Percentiles rank a stretch among this genome's conserved stretches.
These are phyloP conservation scores for Tricholoma flavovirens DNA, from an alignment of 768 basidiomycete genomes.

Conservation along the genomic window DNA sequence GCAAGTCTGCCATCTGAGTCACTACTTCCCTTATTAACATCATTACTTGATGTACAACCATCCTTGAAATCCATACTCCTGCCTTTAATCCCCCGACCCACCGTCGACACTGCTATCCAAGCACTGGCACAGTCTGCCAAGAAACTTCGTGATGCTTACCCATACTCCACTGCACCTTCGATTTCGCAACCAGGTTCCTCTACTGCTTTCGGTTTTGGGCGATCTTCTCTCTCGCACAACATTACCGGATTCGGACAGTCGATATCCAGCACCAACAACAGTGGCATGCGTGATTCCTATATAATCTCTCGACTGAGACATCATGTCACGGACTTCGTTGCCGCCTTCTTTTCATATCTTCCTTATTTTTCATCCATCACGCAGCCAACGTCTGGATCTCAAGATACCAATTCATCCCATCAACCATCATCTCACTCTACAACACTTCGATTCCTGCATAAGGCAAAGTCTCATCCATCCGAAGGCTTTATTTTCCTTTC, in stretches of 20 bases:
- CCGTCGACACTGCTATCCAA: constrained; percentile 67
- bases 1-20: constrained; percentile 78
- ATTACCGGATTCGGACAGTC: constrained; percentile 19
- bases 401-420: constrained; percentile 23
- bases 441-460: constrained; percentile 45
- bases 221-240: constrained; percentile 9
- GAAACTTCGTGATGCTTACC: constrained; percentile 77
- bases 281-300: constrained; percentile 78
- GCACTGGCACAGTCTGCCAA: constrained; percentile 62
- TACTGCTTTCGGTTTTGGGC: constrained; percentile 30
- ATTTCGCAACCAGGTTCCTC: constrained; percentile 21
- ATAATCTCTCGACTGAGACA: constrained; percentile 69
- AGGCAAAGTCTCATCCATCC: constrained; percentile 62
- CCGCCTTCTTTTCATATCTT: constrained; percentile 74
- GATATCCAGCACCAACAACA: constrained; percentile 20
- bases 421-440: constrained; percentile 30
- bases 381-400: constrained; percentile 18
- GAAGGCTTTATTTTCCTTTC: constrained; percentile 73
- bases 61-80: constrained; percentile 65
- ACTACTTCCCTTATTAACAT: constrained; percentile 64
- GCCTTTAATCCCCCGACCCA: constrained; percentile 79
- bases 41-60: constrained; percentile 64
- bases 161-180: constrained; percentile 57
- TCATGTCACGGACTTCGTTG: constrained; percentile 70
- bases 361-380: constrained; percentile 74